These are phyloP conservation scores for Ballota nigra DNA, from an alignment of 257 asterid species.

Conservation along the genomic window DNA sequence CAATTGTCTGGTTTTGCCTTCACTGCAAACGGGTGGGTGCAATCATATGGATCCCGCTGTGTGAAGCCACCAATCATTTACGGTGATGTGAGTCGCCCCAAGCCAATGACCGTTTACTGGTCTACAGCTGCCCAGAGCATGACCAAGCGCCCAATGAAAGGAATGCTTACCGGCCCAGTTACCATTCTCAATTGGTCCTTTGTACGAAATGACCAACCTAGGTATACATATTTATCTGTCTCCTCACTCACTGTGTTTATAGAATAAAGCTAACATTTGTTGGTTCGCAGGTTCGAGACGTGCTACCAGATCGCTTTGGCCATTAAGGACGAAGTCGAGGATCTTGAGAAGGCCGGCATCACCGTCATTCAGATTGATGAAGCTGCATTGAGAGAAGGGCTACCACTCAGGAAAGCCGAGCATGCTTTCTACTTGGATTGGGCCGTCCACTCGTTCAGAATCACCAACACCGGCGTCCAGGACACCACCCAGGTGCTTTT, in stretches of 20 bases:
- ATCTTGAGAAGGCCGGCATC: constrained; percentile 92
- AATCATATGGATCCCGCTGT: constrained; percentile 95
- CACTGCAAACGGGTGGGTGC: constrained; percentile 98
- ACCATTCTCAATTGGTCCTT: constrained; percentile 99
- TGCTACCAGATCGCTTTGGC: constrained; percentile 97
- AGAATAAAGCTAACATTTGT: constrained; percentile 6
- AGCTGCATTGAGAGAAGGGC: constrained; percentile 94
- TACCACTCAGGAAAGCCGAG: constrained; percentile 94
- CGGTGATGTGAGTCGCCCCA: constrained; percentile 99
- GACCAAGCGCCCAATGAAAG: constrained; percentile 99
- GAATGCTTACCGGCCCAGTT: constrained; percentile 99
- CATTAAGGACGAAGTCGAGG: constrained; percentile 95
- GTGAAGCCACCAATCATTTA: constrained; percentile 99
- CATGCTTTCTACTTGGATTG: constrained; percentile 92
- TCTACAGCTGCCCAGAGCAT: constrained; percentile 93
- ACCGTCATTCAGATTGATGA: constrained; percentile 92
- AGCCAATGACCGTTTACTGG: constrained; percentile 98
- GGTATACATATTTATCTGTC: constrained; percentile 32
- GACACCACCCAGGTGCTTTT: constrained; percentile 87
- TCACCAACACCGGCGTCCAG: constrained; percentile 75
- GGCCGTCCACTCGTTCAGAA: constrained; percentile 99
- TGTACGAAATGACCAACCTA: constrained; percentile 93
- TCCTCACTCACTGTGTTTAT: neutral
- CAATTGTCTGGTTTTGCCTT: constrained; percentile 96
- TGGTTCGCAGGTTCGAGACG: constrained; percentile 62